Evolutionary conservation across 2,329 filamentous ascomycete species (phyloP), one percentile per base, ranked within the genome.

Genomic region (Penicillium sp.): DNA sequence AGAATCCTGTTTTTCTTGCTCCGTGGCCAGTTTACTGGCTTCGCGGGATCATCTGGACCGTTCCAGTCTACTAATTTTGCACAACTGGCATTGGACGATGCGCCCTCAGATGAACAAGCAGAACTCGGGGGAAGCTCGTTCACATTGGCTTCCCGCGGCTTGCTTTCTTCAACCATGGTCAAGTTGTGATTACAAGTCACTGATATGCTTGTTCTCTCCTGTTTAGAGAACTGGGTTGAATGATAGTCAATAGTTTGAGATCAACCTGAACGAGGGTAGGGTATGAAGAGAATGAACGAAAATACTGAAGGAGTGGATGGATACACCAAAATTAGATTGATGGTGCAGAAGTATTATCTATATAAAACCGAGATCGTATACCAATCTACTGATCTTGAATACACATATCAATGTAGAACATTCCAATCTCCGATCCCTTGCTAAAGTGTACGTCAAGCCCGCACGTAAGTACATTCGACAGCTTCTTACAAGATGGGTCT

Each of bases 31-130:
- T 48, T 48, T n/a, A 48, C 9, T 25, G 47, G 47, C 19, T 50
- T 50, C 29, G 45, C 47, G 18, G 47, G 47, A 12, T 50, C 47
- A 22, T 50, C 41, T 9, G 41, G 47, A 22, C 47, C 47, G n/a
- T 50, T 22, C 47, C 47, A 50, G 12, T 50, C 47, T 7, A 50
- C 47, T 5, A 45, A 14, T 41, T 35, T 33, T 3, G 33, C 0
- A 16, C 25, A 13, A 18, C 39, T 41, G 29, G 28, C 29, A 12
- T 30, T 33, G 19, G 39, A 41, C 13, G 39, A 25, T 9, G 14
- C 13, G 14, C n/a, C 10, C 28, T 33, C 16, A 4, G 39, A 30
- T 4, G 39, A 30, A 18, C 8, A 18, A 13, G 27, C 7, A 41
- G 39, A 41, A 10, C 29, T 13, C 12, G 39, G 16, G 8, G 30